phyloP scores from a whole-genome alignment of 495 filamentous ascomycete species.

The Penicillium lagena region DNA sequence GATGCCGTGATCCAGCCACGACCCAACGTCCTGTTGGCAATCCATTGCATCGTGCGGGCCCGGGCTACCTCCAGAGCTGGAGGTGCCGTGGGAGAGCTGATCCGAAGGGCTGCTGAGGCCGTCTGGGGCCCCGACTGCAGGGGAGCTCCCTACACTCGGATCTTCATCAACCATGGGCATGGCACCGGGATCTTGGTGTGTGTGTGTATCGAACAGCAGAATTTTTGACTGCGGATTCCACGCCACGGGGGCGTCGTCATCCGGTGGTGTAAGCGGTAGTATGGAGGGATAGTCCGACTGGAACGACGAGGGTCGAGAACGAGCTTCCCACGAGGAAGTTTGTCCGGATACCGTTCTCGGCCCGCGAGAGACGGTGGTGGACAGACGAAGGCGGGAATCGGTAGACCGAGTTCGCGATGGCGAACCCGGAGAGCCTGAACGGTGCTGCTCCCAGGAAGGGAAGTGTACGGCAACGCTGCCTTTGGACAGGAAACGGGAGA shows the following conservation, averaged over 20 bases:
- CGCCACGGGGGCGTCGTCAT: slow-evolving; percentile 36
- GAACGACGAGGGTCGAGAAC: slow-evolving; percentile 2
- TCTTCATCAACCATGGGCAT: slow-evolving; percentile 32
- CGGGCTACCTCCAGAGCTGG: slow-evolving; percentile 31
- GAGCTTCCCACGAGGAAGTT: slow-evolving; percentile 19
- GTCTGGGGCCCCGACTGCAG: slow-evolving; percentile 20
- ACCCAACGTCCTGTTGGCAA: slow-evolving; percentile 26
- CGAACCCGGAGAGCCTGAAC: slow-evolving; percentile 19
- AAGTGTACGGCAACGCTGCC: slow-evolving; percentile 32
- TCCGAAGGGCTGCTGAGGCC: slow-evolving; percentile 30
- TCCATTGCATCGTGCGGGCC: slow-evolving; percentile 34
- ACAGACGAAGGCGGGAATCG: slow-evolving; percentile 33
- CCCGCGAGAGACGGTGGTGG: slow-evolving; percentile 26
- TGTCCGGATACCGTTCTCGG: slow-evolving; percentile 24
- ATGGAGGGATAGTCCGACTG: slow-evolving; percentile 30
- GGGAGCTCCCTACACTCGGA: slow-evolving; percentile 26
- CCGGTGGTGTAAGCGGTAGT: slow-evolving; percentile 36
- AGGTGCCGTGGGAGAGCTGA: slow-evolving; percentile 27
- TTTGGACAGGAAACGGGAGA: slow-evolving; percentile 36
- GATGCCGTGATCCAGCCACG: slow-evolving; percentile 40
- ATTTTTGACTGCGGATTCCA: slow-evolving; percentile 33
- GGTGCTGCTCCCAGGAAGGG: slow-evolving; percentile 35
- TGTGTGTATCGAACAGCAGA: slow-evolving; percentile 25
- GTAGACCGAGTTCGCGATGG: slow-evolving; percentile 25
- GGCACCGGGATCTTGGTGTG: slow-evolving; percentile 21